Conservation (phyloP, 768 basidiomycete species). For the Mycena albidolilacea region DNA sequence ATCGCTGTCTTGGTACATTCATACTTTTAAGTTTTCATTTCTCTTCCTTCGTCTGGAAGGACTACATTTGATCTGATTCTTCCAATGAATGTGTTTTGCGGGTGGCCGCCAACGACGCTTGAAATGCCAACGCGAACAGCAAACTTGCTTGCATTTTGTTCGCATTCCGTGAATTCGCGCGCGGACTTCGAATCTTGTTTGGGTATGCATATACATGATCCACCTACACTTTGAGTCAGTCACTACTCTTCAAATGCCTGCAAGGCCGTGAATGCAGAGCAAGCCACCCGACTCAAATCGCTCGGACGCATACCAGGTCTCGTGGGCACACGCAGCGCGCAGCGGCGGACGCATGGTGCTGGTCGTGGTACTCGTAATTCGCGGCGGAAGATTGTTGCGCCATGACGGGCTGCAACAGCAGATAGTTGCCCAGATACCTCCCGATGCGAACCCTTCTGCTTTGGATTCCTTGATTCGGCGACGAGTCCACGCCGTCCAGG, state of each 20-base stretch:
- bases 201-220: not conserved
- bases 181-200: not conserved
- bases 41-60: not conserved
- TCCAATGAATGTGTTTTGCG: not conserved
- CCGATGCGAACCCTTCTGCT: not conserved
- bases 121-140: not conserved
- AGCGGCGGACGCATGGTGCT: constrained; percentile 3
- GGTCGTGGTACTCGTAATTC: constrained; percentile 3
- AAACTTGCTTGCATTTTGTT: not conserved
- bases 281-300: not conserved
- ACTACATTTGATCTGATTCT: constrained; percentile 5
- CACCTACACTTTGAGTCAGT: not conserved
- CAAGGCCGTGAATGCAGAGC: not conserved
- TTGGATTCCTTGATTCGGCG: not conserved
- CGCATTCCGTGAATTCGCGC: not conserved
- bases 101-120: not conserved
- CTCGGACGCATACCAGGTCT: constrained; percentile 1
- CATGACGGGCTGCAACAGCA: not conserved
- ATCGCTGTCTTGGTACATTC: not conserved
- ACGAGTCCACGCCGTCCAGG: not conserved
- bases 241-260: not conserved
- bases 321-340: not conserved
- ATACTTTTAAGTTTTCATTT: constrained; percentile 3
- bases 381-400: not conserved
- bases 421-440: not conserved